These are phyloP conservation scores for Carex kokanica DNA, from an alignment of 176 grass and related monocot species.

Conservation along the genomic window DNA sequence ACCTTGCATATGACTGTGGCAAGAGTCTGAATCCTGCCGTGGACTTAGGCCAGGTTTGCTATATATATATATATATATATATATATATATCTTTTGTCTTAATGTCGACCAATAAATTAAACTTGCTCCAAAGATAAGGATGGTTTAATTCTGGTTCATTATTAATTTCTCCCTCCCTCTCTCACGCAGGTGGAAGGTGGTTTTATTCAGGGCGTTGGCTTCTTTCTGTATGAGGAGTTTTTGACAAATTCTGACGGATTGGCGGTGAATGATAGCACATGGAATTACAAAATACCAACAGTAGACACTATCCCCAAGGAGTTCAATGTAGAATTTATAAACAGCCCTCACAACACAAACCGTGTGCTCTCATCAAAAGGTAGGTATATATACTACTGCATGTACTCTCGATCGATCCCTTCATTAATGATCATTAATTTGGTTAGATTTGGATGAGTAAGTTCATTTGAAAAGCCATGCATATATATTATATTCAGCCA, in stretches of 20 bases:
- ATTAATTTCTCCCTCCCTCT: not conserved
- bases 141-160: too few species aligned
- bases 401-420: not conserved
- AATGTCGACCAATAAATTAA: not conserved
- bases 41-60: conserved; percentile 72
- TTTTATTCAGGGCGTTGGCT: conserved; percentile 77
- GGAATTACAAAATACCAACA: conserved; percentile 84
- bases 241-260: conserved; percentile 60
- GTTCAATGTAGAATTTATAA: conserved; percentile 69
- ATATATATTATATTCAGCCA: too few species aligned
- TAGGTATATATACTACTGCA: not conserved
- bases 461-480: too few species aligned
- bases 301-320: conserved; percentile 79
- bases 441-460: not conserved
- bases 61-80: too few species aligned
- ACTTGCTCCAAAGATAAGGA: not conserved
- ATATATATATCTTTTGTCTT: not conserved
- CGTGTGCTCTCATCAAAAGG: conserved; percentile 82
- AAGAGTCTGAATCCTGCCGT: conserved; percentile 82
- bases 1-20: conserved; percentile 71
- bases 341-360: conserved; percentile 48
- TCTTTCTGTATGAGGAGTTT: conserved; percentile 76
- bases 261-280: conserved; percentile 61
- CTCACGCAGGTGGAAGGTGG: conserved; percentile 48
- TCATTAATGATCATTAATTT: not conserved